phyloP scores from a whole-genome alignment of 495 filamentous ascomycete genomes.

The Neurospora tetrasperma region DNA sequence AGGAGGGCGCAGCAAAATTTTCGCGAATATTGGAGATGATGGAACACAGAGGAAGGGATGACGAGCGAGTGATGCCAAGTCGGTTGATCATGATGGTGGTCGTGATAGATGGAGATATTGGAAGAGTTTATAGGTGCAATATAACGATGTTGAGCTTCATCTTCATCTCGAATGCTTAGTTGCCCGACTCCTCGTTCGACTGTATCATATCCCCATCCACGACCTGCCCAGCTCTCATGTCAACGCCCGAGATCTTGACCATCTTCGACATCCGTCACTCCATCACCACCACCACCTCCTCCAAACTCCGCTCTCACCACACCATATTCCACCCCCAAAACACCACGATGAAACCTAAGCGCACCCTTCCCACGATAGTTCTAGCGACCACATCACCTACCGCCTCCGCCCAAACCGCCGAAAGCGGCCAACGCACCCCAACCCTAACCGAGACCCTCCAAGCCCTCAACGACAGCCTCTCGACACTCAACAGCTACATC shows the following conservation, averaged over 20 bases:
- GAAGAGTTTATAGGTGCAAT: background rate
- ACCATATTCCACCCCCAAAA: background rate
- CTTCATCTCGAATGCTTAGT: background rate
- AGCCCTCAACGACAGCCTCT: constrained; percentile 28
- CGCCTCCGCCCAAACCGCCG: background rate
- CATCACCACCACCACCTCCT: background rate
- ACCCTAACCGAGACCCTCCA: constrained; percentile 27
- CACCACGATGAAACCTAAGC: background rate
- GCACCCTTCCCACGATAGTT: background rate
- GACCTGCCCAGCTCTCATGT: background rate
- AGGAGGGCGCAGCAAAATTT: background rate
- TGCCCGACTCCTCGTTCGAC: background rate
- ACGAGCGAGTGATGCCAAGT: background rate
- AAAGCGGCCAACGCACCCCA: background rate
- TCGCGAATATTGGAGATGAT: background rate
- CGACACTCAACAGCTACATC: constrained; percentile 37
- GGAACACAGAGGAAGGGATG: background rate
- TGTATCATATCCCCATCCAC: background rate
- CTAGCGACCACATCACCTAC: background rate
- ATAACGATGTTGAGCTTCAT: background rate
- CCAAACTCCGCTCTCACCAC: background rate
- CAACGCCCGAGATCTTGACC: background rate
- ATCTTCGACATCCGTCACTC: background rate
- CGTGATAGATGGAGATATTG: background rate
- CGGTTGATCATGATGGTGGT: too few species aligned